These are phyloP conservation scores for Barbarea vulgaris DNA, from an alignment of 345 rosid genomes.

Conservation along the genomic window DNA sequence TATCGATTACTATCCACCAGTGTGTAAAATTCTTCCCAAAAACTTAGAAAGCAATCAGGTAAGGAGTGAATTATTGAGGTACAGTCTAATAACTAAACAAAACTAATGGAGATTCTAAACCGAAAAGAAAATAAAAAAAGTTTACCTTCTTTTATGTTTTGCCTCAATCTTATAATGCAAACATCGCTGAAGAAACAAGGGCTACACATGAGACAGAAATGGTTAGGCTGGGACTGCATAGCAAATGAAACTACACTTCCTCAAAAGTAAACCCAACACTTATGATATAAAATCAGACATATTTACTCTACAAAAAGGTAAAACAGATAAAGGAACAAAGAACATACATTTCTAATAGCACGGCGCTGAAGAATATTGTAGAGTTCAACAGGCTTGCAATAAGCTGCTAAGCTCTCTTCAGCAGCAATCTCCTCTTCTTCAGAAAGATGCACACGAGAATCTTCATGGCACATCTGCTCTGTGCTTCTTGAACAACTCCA, in stretches of 20 bases:
- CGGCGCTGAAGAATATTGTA: conserved; percentile 96
- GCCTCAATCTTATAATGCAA: conserved; percentile 84
- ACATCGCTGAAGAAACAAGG: conserved; percentile 85
- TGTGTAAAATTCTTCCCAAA: neutral
- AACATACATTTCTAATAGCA: conserved; percentile 65
- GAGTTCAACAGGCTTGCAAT: conserved; percentile 98
- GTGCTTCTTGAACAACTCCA: conserved; percentile 75
- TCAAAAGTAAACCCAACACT: conserved; percentile 12
- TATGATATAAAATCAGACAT: neutral
- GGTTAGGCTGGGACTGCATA: conserved; percentile 10
- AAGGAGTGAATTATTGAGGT: neutral
- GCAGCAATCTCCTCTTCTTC: conserved; percentile 90
- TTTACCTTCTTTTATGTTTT: conserved; percentile 75
- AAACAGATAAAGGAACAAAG: neutral
- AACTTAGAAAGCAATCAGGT: neutral
- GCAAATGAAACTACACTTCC: neutral
- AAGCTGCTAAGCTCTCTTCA: conserved; percentile 76
- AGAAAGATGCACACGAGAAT: conserved; percentile 69
- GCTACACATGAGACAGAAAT: conserved; percentile 50
- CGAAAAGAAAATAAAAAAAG: neutral
- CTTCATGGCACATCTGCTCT: conserved; percentile 95
- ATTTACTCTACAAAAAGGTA: neutral
- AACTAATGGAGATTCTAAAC: neutral
- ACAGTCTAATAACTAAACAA: neutral
- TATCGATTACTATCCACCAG: conserved; percentile 17